These are phyloP conservation scores for Colletotrichum echinochloae DNA, from an alignment of 2,329 filamentous ascomycete genomes.

Conservation along the genomic window DNA sequence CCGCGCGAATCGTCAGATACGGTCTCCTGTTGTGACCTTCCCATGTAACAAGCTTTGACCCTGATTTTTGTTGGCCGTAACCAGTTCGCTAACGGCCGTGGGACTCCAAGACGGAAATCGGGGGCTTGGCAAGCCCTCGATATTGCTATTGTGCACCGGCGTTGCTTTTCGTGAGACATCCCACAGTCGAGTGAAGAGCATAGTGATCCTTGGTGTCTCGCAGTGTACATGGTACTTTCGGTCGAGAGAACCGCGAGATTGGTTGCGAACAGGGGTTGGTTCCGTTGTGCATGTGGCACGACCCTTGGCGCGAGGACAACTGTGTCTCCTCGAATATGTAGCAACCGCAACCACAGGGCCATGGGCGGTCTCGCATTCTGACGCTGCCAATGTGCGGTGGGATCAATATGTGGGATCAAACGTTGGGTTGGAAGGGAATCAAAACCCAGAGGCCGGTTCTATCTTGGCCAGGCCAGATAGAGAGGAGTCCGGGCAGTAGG, in stretches of 20 bases:
- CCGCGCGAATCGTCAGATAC: neutral
- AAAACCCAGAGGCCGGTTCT: neutral
- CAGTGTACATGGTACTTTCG: neutral
- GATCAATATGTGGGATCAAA: neutral
- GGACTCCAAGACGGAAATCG: neutral
- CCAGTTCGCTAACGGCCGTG: neutral
- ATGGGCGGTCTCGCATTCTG: neutral
- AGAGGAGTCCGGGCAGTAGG: neutral
- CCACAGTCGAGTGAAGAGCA: constrained; percentile 1
- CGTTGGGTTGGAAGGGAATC: neutral
- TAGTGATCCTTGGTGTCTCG: constrained; percentile 16
- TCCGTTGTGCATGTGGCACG: neutral
- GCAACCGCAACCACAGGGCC: constrained; percentile 8
- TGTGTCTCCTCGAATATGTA: neutral
- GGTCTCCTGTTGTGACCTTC: neutral
- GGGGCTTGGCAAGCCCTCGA: neutral
- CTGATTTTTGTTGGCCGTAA: neutral
- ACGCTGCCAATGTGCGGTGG: neutral
- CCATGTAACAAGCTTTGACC: neutral
- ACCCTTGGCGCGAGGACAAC: neutral
- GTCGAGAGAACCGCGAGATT: constrained; percentile 28
- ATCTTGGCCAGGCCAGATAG: neutral
- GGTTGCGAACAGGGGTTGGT: constrained; percentile 21
- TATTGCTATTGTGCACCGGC: neutral
- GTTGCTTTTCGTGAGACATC: constrained; percentile 28